phyloP scores from a whole-genome alignment of 805 yeast genomes.

The Barnettozyma botsteinii region DNA sequence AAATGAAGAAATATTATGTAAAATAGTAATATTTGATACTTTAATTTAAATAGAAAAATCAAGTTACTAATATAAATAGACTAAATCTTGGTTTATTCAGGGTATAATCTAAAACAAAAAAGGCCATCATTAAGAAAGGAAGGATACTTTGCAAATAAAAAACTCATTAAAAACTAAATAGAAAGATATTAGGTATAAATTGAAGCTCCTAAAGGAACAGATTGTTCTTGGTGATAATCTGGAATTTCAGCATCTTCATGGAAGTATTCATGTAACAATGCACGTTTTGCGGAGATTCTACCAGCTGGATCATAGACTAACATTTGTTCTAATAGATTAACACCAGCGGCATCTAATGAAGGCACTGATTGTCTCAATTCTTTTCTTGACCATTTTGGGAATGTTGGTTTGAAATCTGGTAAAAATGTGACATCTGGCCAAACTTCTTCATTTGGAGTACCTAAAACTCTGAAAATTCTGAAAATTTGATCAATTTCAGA shows the following conservation, averaged over 20 bases:
- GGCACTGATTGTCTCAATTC: conserved; percentile 70
- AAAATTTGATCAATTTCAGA: conserved; percentile 96
- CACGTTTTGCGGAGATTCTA: conserved; percentile 91
- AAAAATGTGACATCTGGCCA: conserved; percentile 94
- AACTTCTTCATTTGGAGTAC: conserved; percentile 86
- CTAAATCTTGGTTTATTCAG: too few species aligned
- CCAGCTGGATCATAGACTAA: conserved; percentile 89
- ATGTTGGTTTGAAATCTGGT: conserved; percentile 90
- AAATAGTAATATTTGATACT: too few species aligned
- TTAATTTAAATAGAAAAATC: too few species aligned
- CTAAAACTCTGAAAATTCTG: conserved; percentile 84
- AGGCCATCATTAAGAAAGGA: background rate
- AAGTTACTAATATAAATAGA: too few species aligned
- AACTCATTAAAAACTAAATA: background rate
- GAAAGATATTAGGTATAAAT: conserved; percentile 17
- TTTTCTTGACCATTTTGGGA: conserved; percentile 84
- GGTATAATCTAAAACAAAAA: background rate
- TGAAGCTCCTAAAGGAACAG: conserved; percentile 28
- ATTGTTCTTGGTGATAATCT: conserved; percentile 23
- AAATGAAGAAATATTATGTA: background rate
- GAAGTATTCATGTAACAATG: conserved; percentile 84
- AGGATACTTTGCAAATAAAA: too few species aligned
- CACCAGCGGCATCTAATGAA: conserved; percentile 73
- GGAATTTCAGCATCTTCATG: conserved; percentile 39
- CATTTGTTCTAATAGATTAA: conserved; percentile 73